These are phyloP conservation scores for Paramecium pentaurelia DNA, from an alignment of 73 alveolate species.

Conservation along the genomic window DNA sequence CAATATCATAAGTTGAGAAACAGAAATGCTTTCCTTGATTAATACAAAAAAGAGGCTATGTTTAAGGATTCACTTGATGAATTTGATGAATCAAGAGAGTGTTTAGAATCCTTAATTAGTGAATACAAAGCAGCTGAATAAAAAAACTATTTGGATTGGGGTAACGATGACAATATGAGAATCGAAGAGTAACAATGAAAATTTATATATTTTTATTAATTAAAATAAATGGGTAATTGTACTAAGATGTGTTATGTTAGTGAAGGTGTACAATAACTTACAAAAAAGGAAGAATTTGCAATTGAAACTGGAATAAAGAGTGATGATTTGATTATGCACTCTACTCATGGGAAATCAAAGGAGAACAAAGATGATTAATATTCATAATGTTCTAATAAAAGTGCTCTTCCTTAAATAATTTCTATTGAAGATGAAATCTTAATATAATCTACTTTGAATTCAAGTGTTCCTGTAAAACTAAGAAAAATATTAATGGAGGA, in stretches of 20 bases:
- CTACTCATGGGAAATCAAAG: neutral
- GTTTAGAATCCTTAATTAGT: slow-evolving; percentile 76
- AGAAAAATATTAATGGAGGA: neutral
- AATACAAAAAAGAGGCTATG: slow-evolving; percentile 82
- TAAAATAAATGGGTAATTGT: slow-evolving; percentile 39
- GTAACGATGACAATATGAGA: slow-evolving; percentile 64
- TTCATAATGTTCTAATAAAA: neutral
- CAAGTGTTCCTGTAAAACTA: neutral
- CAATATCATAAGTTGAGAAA: slow-evolving; percentile 84
- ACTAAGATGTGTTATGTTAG: slow-evolving; percentile 21
- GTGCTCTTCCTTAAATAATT: slow-evolving; percentile 33
- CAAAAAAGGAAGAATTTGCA: neutral
- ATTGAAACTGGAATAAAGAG: neutral
- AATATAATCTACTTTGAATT: neutral
- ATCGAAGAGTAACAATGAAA: slow-evolving; percentile 11
- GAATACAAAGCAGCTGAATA: slow-evolving; percentile 96
- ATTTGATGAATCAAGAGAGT: slow-evolving; percentile 85
- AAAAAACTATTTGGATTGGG: slow-evolving; percentile 91
- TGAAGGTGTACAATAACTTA: neutral
- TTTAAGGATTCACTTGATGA: slow-evolving; percentile 85
- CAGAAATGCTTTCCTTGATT: slow-evolving; percentile 94
- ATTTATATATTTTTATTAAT: neutral
- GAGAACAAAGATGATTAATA: neutral
- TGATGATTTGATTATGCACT: neutral
- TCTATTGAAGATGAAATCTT: slow-evolving; percentile 9